phyloP scores from a whole-genome alignment of 192 early-diverging fungal species.

The Coemansia aciculifera region DNA sequence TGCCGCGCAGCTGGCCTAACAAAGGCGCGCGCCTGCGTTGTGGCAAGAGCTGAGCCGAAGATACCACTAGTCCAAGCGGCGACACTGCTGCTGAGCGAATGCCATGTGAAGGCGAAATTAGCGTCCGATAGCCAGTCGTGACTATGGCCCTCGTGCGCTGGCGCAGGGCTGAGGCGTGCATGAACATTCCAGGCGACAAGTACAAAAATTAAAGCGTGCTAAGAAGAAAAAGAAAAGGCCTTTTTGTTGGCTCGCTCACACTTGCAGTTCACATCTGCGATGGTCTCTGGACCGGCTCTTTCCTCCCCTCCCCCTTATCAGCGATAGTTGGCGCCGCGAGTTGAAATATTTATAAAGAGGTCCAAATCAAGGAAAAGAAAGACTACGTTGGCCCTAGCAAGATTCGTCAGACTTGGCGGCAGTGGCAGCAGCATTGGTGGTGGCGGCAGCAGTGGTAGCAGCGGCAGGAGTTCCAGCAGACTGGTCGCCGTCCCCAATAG shows the following conservation, averaged over 20 bases:
- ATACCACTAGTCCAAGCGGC: not conserved
- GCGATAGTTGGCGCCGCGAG: not conserved
- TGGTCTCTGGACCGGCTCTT: conserved; percentile 6
- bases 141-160: not conserved
- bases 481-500: conserved; percentile 20
- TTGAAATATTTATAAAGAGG: not conserved
- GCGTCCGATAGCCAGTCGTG: conserved; percentile 4
- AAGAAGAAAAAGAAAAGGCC: not conserved
- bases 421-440: not conserved
- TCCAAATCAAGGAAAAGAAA: not conserved
- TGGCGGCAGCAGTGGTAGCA: not conserved
- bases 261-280: not conserved
- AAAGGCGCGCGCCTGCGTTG: not conserved
- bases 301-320: not conserved
- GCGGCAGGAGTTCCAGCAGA: not conserved
- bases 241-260: not conserved
- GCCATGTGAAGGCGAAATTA: not conserved
- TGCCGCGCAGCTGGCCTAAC: conserved; percentile 9
- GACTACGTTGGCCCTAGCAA: not conserved
- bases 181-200: conserved; percentile 1
- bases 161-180: not conserved
- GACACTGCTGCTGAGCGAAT: not conserved
- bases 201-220: not conserved
- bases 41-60: not conserved
- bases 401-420: conserved; percentile 8